phyloP scores from a whole-genome alignment of 2,329 filamentous ascomycete species.

The Penicillium sp. region DNA sequence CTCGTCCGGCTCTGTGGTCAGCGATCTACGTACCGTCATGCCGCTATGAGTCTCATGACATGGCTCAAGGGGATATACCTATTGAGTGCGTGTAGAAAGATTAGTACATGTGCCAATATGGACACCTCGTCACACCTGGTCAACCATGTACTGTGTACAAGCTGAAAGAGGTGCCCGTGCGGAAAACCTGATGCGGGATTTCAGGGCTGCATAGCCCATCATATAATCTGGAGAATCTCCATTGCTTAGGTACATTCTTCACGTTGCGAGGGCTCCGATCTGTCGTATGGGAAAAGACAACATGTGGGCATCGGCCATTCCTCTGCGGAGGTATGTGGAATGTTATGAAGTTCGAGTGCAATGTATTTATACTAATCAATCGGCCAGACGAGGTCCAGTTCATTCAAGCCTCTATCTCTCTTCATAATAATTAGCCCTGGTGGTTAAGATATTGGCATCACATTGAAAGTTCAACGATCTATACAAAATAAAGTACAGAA shows the following conservation, averaged over 20 bases:
- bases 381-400: neutral
- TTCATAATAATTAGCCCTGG: slow-evolving; percentile 9
- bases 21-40: neutral
- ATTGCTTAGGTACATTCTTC: slow-evolving; percentile 21
- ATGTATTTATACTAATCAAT: slow-evolving; percentile 16
- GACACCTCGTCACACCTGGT: too few relatives aligned
- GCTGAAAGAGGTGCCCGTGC: too few relatives aligned
- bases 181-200: neutral
- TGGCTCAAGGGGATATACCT: neutral
- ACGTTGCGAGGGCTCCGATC: slow-evolving; percentile 19
- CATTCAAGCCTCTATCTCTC: neutral
- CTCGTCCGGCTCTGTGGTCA: neutral
- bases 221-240: neutral
- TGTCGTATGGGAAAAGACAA: slow-evolving; percentile 3
- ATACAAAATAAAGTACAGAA: neutral
- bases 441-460: slow-evolving; percentile 14
- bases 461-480: slow-evolving; percentile 1
- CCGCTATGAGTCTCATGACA: too few relatives aligned
- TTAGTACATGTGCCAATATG: too few relatives aligned
- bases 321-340: slow-evolving; percentile 16
- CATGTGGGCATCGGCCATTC: slow-evolving; percentile 24
- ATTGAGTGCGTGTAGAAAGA: too few relatives aligned
- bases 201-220: neutral
- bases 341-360: slow-evolving; percentile 3
- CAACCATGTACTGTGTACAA: too few relatives aligned